Conservation (phyloP, 768 basidiomycete genomes). For the Pleurotus tuoliensis region DNA sequence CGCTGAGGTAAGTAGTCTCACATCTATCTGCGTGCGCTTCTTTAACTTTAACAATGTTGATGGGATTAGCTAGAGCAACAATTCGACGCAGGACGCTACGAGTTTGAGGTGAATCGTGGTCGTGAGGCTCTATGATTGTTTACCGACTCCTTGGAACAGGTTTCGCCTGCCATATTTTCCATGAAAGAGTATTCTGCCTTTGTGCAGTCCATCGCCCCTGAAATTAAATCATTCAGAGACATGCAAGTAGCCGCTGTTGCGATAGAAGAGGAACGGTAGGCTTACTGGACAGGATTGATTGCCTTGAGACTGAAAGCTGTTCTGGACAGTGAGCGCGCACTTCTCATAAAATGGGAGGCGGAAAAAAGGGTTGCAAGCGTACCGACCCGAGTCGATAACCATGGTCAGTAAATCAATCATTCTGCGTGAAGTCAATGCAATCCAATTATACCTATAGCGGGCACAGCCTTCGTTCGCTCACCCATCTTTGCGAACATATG, state of each 20-base stretch:
- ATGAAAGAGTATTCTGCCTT: slow-evolving; percentile 46
- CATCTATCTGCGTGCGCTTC: neutral
- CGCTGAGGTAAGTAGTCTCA: slow-evolving; percentile 30
- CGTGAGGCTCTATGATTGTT: neutral
- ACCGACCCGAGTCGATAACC: too few species aligned
- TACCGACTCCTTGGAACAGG: slow-evolving; percentile 23
- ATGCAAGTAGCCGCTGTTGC: slow-evolving; percentile 32
- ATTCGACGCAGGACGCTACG: slow-evolving; percentile 51
- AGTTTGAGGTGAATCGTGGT: slow-evolving; percentile 36
- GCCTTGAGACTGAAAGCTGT: too few species aligned
- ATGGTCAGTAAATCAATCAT: too few species aligned
- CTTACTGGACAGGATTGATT: neutral
- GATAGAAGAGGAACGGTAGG: slow-evolving; percentile 38
- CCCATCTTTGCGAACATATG: slow-evolving; percentile 44
- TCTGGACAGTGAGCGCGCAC: slow-evolving; percentile 32
- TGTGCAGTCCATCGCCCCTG: slow-evolving; percentile 33
- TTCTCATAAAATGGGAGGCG: slow-evolving; percentile 41
- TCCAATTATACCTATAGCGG: slow-evolving; percentile 3
- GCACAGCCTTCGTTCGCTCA: slow-evolving; percentile 19
- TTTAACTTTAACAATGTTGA: neutral
- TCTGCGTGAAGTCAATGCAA: too few species aligned
- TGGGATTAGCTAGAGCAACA: slow-evolving; percentile 38
- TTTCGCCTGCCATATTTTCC: slow-evolving; percentile 50
- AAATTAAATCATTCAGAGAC: slow-evolving; percentile 38
- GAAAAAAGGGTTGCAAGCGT: slow-evolving; percentile 14